These are phyloP conservation scores for Talaromyces rugulosus DNA, from an alignment of 2,329 filamentous ascomycete species.

Conservation along the genomic window DNA sequence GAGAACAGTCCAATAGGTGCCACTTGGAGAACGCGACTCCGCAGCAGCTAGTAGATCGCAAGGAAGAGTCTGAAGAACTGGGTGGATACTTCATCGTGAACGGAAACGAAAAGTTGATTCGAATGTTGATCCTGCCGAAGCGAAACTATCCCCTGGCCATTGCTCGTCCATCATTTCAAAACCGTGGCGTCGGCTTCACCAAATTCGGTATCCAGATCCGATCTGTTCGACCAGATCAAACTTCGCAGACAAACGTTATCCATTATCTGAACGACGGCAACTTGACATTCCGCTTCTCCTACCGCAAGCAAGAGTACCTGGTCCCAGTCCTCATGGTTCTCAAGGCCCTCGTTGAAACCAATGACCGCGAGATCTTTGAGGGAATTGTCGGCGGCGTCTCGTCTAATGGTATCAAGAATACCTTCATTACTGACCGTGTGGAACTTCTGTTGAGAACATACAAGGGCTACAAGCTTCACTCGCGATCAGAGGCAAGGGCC, in stretches of 20 bases:
- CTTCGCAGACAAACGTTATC: constrained; percentile 92
- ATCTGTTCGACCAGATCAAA: constrained; percentile 93
- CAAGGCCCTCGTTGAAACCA: constrained; percentile 92
- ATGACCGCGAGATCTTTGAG: constrained; percentile 93
- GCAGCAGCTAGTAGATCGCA: constrained; percentile 72
- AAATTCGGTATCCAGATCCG: constrained; percentile 86
- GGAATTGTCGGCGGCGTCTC: constrained; percentile 75
- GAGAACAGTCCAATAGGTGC: constrained; percentile 72
- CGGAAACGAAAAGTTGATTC: constrained; percentile 93
- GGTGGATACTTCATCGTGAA: constrained; percentile 98
- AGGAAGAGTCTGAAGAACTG: constrained; percentile 94
- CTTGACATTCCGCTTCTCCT: constrained; percentile 94
- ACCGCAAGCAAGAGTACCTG: constrained; percentile 96
- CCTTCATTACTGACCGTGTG: constrained; percentile 90
- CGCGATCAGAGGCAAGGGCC: constrained; percentile 72
- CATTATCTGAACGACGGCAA: constrained; percentile 96
- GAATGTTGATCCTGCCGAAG: constrained; percentile 82
- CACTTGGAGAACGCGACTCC: constrained; percentile 85
- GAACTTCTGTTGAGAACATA: constrained; percentile 90
- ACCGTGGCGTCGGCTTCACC: constrained; percentile 82
- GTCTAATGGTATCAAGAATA: constrained; percentile 76
- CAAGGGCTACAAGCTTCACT: constrained; percentile 83
- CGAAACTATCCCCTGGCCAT: constrained; percentile 96
- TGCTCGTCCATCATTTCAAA: constrained; percentile 81
- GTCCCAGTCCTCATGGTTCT: constrained; percentile 94